Base-by-base conservation (phyloP, 257 asterid species). In the Salvia miltiorrhiza region DNA sequence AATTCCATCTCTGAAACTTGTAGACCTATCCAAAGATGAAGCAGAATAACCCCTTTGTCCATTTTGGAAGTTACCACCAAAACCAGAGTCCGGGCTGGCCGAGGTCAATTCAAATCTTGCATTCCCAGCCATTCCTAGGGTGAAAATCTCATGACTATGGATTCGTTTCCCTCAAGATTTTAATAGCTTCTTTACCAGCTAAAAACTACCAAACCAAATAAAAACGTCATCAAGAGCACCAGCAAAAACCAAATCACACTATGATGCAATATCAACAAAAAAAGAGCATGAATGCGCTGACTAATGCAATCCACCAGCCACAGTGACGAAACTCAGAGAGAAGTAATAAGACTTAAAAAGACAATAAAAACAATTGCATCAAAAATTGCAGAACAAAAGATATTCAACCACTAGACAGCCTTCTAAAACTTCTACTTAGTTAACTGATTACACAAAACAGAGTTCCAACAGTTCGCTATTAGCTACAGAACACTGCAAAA, bases 1-100 rank as follows among this genome's bases (percentile, higher is more conserved):
- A 21, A 77, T 76, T 67, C 82, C 72, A 70, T 94, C 97, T 73
- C 95, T 85, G 79, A 94, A 91, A 82, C 97, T 94, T 66, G 92
- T 78, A 69, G 95, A 81, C 84, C 90, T 83, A 59, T 88, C 99
- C 81, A 87, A 77, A 48, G 69, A 53, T 69, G 91, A 81, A 75
- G 84, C 84, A 62, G 90, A 72, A 73, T 82, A 89, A 63, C 82
- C 82, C 54, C 96, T 94, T 75, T 83, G 97, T 76, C 86, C 90
- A 78, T 77, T 84, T 65, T 82, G 81, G 79, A 83, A 87, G 79
- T 77, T 89, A 65, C 96, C 96, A 33, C 79, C 67, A 80, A 86
- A 83, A 69, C 82, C 68, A 19, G 90, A 78, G 66, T 91, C 99
- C 1, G 90, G 86, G 73, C 97, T 87, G 71, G 88, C 83, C n/a